phyloP scores from a whole-genome alignment of 2,329 filamentous ascomycete genomes.

The Clonostachys sp. region DNA sequence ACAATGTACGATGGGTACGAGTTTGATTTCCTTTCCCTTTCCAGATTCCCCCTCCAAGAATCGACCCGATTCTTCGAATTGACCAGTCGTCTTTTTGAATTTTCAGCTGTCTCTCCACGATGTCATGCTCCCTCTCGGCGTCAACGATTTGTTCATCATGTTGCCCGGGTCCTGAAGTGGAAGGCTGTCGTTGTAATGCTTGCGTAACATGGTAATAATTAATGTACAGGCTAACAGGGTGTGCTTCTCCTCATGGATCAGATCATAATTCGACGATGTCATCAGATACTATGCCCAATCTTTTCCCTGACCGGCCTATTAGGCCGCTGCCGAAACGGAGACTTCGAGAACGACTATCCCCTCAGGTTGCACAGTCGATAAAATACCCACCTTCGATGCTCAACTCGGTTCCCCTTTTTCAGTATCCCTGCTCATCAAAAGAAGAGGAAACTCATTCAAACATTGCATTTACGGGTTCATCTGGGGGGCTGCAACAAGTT shows the following conservation, averaged over 20 bases:
- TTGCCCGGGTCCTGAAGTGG: no score
- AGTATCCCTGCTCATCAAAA: constrained; percentile 39
- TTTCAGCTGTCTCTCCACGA: no score
- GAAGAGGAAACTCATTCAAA: constrained; percentile 28
- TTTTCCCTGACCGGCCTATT: constrained; percentile 88
- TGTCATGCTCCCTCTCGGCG: no score
- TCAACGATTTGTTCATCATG: no score
- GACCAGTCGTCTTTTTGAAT: no score
- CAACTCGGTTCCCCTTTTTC: constrained; percentile 70
- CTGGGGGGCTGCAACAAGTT: constrained; percentile 11
- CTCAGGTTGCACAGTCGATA: constrained; percentile 78
- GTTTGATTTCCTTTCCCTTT: constrained; percentile 8
- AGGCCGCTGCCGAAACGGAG: constrained; percentile 86
- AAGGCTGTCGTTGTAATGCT: no score
- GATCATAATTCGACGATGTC: constrained; percentile 52
- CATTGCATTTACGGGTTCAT: constrained; percentile 9
- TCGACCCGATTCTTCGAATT: no score
- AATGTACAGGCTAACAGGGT: constrained; percentile 19
- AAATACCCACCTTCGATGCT: constrained; percentile 75
- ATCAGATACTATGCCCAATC: constrained; percentile 71
- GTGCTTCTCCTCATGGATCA: constrained; percentile 14
- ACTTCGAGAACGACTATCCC: constrained; percentile 80
- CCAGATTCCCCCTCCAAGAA: no score
- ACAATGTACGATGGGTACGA: constrained; percentile 38
- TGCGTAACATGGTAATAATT: no score